Conservation (phyloP, 345 rosid genomes). For the Chamaenerion angustifolium region DNA sequence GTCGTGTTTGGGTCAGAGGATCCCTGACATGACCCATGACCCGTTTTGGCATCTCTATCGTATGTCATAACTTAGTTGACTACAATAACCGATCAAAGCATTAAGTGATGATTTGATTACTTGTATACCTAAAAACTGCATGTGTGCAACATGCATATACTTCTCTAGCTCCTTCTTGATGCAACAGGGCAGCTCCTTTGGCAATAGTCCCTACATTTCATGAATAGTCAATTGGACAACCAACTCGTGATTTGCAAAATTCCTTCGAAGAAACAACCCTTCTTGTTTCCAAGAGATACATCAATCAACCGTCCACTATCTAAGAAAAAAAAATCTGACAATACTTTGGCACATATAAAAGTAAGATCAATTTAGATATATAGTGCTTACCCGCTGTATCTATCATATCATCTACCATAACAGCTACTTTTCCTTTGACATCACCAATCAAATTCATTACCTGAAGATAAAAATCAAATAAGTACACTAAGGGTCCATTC, state of each 20-base stretch:
- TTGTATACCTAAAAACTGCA: conserved; percentile 97
- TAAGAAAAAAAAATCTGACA: too few relatives aligned
- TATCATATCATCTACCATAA: conserved; percentile 98
- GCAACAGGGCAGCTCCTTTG: conserved; percentile 93
- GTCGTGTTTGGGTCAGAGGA: too few relatives aligned
- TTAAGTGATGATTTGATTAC: too few relatives aligned
- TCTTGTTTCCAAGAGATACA: too few relatives aligned
- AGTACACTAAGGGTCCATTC: background rate
- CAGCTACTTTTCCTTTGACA: conserved; percentile 93
- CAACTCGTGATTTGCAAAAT: too few relatives aligned
- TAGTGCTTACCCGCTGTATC: conserved; percentile 75
- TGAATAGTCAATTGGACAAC: background rate
- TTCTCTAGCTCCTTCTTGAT: conserved; percentile 97
- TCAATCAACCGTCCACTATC: too few relatives aligned
- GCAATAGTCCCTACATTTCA: conserved; percentile 57
- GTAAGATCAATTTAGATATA: conserved; percentile 4
- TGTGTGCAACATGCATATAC: conserved; percentile 92
- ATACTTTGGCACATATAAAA: too few relatives aligned
- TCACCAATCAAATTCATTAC: conserved; percentile 97
- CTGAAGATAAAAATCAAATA: conserved; percentile 21
- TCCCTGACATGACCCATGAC: too few relatives aligned
- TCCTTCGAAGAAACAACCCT: too few relatives aligned
- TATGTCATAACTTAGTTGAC: too few relatives aligned
- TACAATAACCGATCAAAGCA: too few relatives aligned
- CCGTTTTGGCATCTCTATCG: too few relatives aligned